phyloP scores from a whole-genome alignment of 495 filamentous ascomycete species.

The Choiromyces venosus region DNA sequence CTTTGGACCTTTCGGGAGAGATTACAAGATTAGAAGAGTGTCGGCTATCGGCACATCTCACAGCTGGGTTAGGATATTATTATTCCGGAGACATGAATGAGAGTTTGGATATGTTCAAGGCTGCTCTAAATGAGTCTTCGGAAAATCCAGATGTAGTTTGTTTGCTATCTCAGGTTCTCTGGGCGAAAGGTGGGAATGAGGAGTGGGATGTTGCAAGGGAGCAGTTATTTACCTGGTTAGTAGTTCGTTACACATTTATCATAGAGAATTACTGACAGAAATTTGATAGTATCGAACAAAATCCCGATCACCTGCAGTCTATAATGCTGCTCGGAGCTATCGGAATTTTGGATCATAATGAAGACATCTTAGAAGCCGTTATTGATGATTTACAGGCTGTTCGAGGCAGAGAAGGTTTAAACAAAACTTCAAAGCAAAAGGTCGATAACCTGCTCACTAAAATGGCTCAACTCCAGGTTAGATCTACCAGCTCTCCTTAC shows the following conservation, averaged over 20 bases:
- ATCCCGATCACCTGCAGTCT: constrained; percentile 69
- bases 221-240: constrained; percentile 57
- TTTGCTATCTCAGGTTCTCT: constrained; percentile 81
- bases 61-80: constrained; percentile 75
- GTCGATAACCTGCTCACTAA: constrained; percentile 55
- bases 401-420: constrained; percentile 54
- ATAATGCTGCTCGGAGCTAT: constrained; percentile 75
- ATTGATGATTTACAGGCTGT: constrained; percentile 67
- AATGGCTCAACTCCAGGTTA: constrained; percentile 50
- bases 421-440: constrained; percentile 45
- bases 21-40: constrained; percentile 56
- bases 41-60: constrained; percentile 78
- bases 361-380: constrained; percentile 73
- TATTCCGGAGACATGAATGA: constrained; percentile 57
- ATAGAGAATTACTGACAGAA: constrained; percentile 12
- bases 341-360: constrained; percentile 70
- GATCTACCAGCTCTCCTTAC: constrained; percentile 48
- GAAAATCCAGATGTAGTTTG: constrained; percentile 80
- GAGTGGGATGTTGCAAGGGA: constrained; percentile 70
- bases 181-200: constrained; percentile 76
- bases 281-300: constrained; percentile 53
- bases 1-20: constrained; percentile 65
- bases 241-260: background rate
- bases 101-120: constrained; percentile 72
- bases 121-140: constrained; percentile 71